A percentile compares a stretch with the other conserved stretches of the same genome.
phyloP scores from a whole-genome alignment of 1,284 basidiomycete species.

The Chondrostereum purpureum region DNA sequence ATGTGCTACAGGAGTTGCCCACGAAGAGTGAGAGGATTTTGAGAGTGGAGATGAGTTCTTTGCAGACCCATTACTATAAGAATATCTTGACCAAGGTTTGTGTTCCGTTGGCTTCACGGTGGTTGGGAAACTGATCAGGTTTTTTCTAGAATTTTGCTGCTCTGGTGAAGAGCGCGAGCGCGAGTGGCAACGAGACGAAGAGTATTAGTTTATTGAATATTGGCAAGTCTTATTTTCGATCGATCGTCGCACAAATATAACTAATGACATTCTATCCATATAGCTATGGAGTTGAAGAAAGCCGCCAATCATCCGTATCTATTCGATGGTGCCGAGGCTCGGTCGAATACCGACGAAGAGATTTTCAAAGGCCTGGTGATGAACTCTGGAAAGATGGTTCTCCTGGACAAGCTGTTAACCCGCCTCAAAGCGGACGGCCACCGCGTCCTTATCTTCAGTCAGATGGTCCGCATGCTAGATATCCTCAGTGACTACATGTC shows the following conservation, averaged over 20 bases:
- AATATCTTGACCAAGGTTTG: conserved; percentile 92
- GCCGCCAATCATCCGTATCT: conserved; percentile 97
- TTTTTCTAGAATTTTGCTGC: conserved; percentile 90
- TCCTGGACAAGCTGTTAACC: conserved; percentile 89
- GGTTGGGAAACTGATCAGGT: not conserved
- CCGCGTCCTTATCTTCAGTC: conserved; percentile 96
- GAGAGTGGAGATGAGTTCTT: conserved; percentile 94
- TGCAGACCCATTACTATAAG: conserved; percentile 99
- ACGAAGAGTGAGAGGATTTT: conserved; percentile 98
- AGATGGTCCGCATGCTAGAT: conserved; percentile 99
- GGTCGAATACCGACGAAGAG: conserved; percentile 66
- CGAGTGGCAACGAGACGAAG: conserved; percentile 75
- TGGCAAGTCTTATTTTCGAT: conserved; percentile 38
- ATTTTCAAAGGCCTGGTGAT: conserved; percentile 94
- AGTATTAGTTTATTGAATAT: conserved; percentile 94
- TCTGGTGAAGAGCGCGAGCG: conserved; percentile 81
- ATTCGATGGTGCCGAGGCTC: conserved; percentile 91
- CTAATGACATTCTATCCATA: conserved; percentile 6
- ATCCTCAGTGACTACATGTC: conserved; percentile 97
- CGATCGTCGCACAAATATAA: conserved; percentile 6
- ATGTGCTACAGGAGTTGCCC: conserved; percentile 95
- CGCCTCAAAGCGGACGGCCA: conserved; percentile 90
- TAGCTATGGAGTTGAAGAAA: conserved; percentile 95
- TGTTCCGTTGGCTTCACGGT: conserved; percentile 2
- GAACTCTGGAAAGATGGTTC: conserved; percentile 97